phyloP scores from a whole-genome alignment of 805 yeast species.

The Zygosaccharomyces kombuchaensis region DNA sequence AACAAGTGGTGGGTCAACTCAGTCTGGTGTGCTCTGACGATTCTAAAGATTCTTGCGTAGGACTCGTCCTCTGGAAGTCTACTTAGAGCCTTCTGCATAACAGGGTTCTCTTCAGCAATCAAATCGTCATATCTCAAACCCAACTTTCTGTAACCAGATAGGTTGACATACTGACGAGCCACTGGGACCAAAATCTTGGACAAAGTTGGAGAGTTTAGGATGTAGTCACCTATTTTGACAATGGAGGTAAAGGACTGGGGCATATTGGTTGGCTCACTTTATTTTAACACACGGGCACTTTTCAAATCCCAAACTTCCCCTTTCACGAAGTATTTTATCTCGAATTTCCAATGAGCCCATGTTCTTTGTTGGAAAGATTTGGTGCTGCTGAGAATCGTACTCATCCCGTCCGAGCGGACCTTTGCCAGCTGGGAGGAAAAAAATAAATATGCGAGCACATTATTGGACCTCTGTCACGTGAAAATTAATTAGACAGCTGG shows the following conservation, averaged over 20 bases:
- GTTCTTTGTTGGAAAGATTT: neutral
- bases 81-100: constrained; percentile 77
- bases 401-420: neutral
- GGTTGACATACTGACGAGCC: constrained; percentile 65
- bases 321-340: too few species aligned
- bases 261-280: constrained; percentile 16
- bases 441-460: constrained; percentile 1
- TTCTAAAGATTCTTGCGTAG: constrained; percentile 90
- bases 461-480: constrained; percentile 9
- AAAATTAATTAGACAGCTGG: neutral
- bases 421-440: neutral
- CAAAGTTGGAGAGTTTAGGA: constrained; percentile 74
- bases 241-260: constrained; percentile 58
- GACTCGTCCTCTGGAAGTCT: constrained; percentile 82
- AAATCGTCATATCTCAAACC: constrained; percentile 91
- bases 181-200: constrained; percentile 74
- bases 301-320: too few species aligned
- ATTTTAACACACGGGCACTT: neutral
- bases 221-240: constrained; percentile 70
- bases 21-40: constrained; percentile 86
- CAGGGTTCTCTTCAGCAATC: constrained; percentile 80
- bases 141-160: constrained; percentile 90
- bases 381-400: neutral
- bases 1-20: constrained; percentile 79
- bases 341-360: too few species aligned